Evolutionary conservation across 2,329 filamentous ascomycete species (phyloP).

Genomic region (Clonostachys sp.): DNA sequence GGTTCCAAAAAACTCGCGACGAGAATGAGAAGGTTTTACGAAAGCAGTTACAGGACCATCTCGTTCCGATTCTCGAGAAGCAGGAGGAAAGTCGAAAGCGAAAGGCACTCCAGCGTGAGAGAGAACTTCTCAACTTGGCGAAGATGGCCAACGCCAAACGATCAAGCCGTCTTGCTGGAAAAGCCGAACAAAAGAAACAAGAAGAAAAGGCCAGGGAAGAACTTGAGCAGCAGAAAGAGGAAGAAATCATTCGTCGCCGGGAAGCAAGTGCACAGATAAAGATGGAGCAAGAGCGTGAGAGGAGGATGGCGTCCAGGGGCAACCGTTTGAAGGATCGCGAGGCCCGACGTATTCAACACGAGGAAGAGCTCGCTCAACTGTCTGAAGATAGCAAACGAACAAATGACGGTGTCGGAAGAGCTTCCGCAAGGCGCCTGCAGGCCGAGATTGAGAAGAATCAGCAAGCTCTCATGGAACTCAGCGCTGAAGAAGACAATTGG

Average conservation of each 20-base stretch:
- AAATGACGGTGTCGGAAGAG: conserved; percentile 49
- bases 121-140: conserved; percentile 74
- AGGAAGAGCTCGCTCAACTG: conserved; percentile 76
- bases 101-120: conserved; percentile 64
- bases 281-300: conserved; percentile 70
- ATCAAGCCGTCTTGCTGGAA: conserved; percentile 82
- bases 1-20: conserved; percentile 72
- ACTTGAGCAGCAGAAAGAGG: conserved; percentile 40
- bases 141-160: conserved; percentile 92
- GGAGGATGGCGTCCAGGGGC: conserved; percentile 77
- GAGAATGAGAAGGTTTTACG: conserved; percentile 78
- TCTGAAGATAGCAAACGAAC: conserved; percentile 69
- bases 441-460: conserved; percentile 77
- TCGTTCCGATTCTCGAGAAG: conserved; percentile 80
- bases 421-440: conserved; percentile 77
- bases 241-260: conserved; percentile 56
- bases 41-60: conserved; percentile 67
- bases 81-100: conserved; percentile 70
- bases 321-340: conserved; percentile 84
- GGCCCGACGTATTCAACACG: conserved; percentile 73
- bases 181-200: conserved; percentile 71
- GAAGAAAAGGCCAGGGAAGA: conserved; percentile 69
- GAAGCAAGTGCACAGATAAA: conserved; percentile 57
- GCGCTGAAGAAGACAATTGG: conserved; percentile 78
- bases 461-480: conserved; percentile 69